Evolutionary conservation across 192 early-diverging fungal genomes (phyloP).

Genomic region (Chytriomyces hyalinus): DNA sequence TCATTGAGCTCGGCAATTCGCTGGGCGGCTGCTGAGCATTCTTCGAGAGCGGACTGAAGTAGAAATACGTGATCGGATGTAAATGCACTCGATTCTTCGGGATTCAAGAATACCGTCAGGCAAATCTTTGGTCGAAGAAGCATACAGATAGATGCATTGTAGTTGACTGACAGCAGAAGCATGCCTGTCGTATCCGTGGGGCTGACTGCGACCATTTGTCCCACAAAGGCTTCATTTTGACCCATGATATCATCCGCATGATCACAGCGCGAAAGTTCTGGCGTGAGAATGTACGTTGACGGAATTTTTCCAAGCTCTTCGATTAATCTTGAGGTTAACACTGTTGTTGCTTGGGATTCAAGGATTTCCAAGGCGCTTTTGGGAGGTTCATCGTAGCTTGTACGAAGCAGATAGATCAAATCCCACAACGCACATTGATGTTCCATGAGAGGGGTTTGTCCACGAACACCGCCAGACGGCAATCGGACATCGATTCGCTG

Average conservation of each 20-base stretch:
- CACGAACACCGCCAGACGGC: not conserved
- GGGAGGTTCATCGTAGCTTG: not conserved
- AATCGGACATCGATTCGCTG: not conserved
- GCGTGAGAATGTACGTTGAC: not conserved
- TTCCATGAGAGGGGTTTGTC: not conserved
- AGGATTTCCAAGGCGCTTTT: not conserved
- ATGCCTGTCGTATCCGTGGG: not conserved
- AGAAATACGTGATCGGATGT: not conserved
- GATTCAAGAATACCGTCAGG: not conserved
- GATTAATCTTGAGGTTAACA: not conserved
- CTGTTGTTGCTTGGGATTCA: not conserved
- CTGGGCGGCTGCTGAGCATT: not conserved
- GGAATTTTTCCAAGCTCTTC: not conserved
- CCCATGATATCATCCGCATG: not conserved
- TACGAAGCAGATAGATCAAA: conserved; percentile 4
- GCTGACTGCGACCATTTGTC: not conserved
- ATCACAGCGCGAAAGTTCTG: not conserved
- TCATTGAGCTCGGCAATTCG: not conserved
- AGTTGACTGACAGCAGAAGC: not conserved
- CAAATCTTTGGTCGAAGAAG: not conserved
- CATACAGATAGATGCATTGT: not conserved
- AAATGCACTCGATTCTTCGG: not conserved
- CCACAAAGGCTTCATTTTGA: not conserved
- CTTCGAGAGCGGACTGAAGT: not conserved
- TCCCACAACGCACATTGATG: not conserved